phyloP scores from a whole-genome alignment of 116 monocot genomes.

The Cymodocea nodosa region DNA sequence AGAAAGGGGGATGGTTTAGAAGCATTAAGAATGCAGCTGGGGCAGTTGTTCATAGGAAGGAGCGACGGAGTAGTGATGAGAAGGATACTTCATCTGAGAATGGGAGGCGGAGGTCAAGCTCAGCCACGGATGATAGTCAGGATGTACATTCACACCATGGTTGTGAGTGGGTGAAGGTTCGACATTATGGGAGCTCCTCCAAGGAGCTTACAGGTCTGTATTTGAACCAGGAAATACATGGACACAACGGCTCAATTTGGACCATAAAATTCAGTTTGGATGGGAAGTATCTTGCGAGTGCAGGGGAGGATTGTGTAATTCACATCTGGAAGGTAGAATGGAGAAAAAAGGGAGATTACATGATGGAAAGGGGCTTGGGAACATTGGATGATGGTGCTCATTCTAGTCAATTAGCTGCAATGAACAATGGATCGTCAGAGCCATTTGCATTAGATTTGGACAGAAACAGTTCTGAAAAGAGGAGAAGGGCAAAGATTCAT shows the following conservation, averaged over 20 bases:
- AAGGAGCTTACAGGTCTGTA: constrained; percentile 68
- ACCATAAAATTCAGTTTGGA: constrained; percentile 62
- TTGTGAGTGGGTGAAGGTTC: constrained; percentile 48
- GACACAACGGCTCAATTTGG: constrained; percentile 71
- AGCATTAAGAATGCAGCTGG: constrained; percentile 51
- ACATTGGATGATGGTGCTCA: constrained; percentile 16
- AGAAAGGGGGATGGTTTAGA: constrained; percentile 58
- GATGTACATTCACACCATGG: constrained; percentile 30
- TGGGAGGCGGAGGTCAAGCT: constrained; percentile 58
- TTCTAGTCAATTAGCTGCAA: constrained; percentile 12
- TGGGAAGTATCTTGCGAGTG: constrained; percentile 65
- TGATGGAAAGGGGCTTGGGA: constrained; percentile 5
- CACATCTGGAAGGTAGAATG: constrained; percentile 60
- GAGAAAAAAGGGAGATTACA: constrained; percentile 26
- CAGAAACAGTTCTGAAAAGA: constrained; percentile 41
- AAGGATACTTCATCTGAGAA: constrained; percentile 70
- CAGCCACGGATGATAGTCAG: constrained; percentile 75
- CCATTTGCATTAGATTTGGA: constrained; percentile 17
- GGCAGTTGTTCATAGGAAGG: constrained; percentile 20
- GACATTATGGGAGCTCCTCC: constrained; percentile 50
- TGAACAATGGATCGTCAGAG: constrained; percentile 30
- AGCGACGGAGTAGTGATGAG: constrained; percentile 68
- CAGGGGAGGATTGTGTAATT: constrained; percentile 72
- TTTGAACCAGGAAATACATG: constrained; percentile 53
- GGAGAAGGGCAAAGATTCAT: constrained; percentile 22